Base-by-base conservation (phyloP, 768 basidiomycete species). In the Termitomyces sp. region DNA sequence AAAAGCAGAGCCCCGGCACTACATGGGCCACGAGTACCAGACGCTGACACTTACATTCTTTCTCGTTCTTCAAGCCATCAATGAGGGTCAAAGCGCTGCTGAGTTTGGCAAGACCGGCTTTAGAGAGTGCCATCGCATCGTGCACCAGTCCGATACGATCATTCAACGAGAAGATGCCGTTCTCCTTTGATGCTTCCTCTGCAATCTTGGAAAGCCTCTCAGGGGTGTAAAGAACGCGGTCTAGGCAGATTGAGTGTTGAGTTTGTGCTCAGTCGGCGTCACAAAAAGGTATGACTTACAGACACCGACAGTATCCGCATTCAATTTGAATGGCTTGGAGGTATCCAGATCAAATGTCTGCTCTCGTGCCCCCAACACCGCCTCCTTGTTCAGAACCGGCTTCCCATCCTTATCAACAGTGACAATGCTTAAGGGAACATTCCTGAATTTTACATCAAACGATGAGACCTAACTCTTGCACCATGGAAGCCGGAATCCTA, bases 71-170 rank as follows among this genome's bases (percentile, higher is more conserved):
- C 61, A 95, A 74, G 44, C 79, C 77, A 48, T 87, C 74, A 44
- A 93, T 75, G 44, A 98, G 75, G 22, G 80, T 82, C 61, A 99
- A 76, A 1, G 87, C 82, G 58, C 84, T 85, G 62, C 90, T 92
- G 34, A 92, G 77, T 56, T 84, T 78, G 46, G 84, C 75, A 63
- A 90, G 81, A 3, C 94, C 94, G 19, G 93, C 88, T 64, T 85
- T 83, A 47, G 91, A 81, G 30, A 98, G 79, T 1, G 87, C 87
- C 64, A 88, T 77, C 0, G 87, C 78, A 63, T 98, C 97, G 47
- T 87, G 81, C 21, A 96, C 83, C 26, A 99, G 76, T 17, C 95
- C 95, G 62, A 98, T 86, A 22, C 92, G 82, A 66, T 99, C 96
- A 54, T 90, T 85, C 57, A 93, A 72, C 1, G 86, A 78, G 73